Evolutionary conservation across 106 monocot species (phyloP), one percentile per base, ranked within the genome.

Genomic region (Acanthochlamys bracteata): DNA sequence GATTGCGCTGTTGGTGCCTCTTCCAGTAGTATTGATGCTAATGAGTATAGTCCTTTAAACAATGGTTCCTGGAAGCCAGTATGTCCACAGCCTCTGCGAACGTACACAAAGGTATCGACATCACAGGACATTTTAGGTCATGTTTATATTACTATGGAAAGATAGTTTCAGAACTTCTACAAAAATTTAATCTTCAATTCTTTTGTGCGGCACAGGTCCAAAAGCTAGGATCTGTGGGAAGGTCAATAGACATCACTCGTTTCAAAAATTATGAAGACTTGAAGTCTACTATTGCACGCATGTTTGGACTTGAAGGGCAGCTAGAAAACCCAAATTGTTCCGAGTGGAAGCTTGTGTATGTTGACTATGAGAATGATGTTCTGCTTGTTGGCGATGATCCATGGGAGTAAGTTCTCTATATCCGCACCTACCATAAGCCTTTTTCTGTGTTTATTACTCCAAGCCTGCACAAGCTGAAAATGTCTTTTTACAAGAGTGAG

Each of bases 361-460:
- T 98, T 0, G 96, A 98, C 76, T 85, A 88, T 57, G 91, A 98
- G 69, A 91, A 98, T 68, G 96, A 98, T 77, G 85, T 98, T 69
- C 85, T 98, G 76, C 79, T 98, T n/a, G 96, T 98, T 53, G 96
- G 91, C 61, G 96, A 98, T 70, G 96, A 98, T 79, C 96, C 96
- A 60, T 98, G 96, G 96, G 90, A 92, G 96, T 98, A 81, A 80
- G 90, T 79, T 21, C 25, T 42, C 7, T 4, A 11, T 73, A 68
- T 64, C 39, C 19, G 20, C 64, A 16, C 24, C 16, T 41, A 20
- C 56, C 47, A 21, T 13, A 49, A 12, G 10, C 49, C 12, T 49
- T 49, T 49, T 10, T 12, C 17, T 1, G 49, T 49, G 2, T 49
- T 45, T 45, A 45, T 13, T 45, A 9, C 43, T 45, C 13, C 43